Evolutionary conservation across 2,329 filamentous ascomycete species (phyloP).

Genomic region (Epichloe glyceriae): DNA sequence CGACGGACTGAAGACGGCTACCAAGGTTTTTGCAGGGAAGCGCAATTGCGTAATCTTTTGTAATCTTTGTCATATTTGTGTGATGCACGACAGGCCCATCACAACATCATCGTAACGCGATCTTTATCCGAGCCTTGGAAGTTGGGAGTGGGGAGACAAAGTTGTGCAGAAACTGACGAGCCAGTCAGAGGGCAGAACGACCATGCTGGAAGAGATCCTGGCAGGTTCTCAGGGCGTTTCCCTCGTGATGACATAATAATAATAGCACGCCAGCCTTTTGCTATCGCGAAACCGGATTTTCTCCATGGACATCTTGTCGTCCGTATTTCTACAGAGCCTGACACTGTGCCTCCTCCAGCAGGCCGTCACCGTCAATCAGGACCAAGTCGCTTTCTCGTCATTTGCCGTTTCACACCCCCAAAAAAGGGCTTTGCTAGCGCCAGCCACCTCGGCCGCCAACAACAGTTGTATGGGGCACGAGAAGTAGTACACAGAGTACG

Average conservation of each 20-base stretch:
- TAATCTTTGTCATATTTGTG: too few relatives aligned
- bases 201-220: conserved; percentile 1
- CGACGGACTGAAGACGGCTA: background rate
- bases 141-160: background rate
- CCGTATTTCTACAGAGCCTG: background rate
- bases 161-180: background rate
- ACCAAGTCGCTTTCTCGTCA: background rate
- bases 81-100: too few relatives aligned
- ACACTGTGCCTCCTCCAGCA: background rate
- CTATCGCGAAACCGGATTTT: background rate
- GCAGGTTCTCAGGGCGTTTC: background rate
- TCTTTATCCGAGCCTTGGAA: background rate
- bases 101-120: background rate
- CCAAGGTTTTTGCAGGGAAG: too few relatives aligned
- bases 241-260: background rate
- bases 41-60: too few relatives aligned
- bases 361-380: background rate
- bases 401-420: background rate
- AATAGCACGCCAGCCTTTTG: background rate
- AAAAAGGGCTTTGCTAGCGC: background rate
- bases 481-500: too few relatives aligned
- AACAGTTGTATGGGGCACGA: too few relatives aligned
- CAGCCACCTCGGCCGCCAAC: background rate
- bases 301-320: background rate
- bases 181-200: conserved; percentile 5